Conservation (phyloP, 441 rosid genomes). For the Aquilaria agallochum region DNA sequence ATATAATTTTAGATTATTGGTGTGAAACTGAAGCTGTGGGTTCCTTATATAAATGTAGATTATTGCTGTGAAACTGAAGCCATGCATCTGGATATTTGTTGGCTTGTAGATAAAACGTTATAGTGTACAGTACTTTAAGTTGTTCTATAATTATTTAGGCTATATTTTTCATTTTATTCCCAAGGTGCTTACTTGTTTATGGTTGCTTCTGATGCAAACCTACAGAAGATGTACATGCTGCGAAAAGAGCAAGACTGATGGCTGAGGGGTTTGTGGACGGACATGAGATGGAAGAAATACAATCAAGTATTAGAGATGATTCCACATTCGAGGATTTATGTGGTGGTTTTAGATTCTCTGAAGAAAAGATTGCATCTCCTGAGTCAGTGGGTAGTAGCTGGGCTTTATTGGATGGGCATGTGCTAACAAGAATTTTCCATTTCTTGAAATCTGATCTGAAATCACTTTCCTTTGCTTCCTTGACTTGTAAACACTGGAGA, state of each 20-base stretch:
- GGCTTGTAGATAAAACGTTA: too few species aligned
- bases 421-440: conserved; percentile 86
- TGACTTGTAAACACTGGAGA: conserved; percentile 96
- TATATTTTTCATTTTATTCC: too few species aligned
- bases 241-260: conserved; percentile 77
- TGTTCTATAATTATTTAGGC: too few species aligned
- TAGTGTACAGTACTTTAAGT: too few species aligned
- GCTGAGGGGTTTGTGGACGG: conserved; percentile 70
- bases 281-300: conserved; percentile 45
- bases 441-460: conserved; percentile 75
- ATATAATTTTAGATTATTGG: too few species aligned
- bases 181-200: not conserved
- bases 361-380: conserved; percentile 37
- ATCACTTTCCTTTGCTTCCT: conserved; percentile 77
- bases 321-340: conserved; percentile 79
- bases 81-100: too few species aligned
- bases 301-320: conserved; percentile 43
- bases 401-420: conserved; percentile 82
- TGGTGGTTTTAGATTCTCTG: conserved; percentile 51
- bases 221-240: conserved; percentile 66
- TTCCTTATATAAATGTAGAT: conserved; percentile 12
- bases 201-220: conserved; percentile 20
- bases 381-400: conserved; percentile 49
- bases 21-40: too few species aligned
- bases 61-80: not conserved